phyloP scores from a whole-genome alignment of 78 protist genomes.

The Mantamonas sphyraenae region DNA sequence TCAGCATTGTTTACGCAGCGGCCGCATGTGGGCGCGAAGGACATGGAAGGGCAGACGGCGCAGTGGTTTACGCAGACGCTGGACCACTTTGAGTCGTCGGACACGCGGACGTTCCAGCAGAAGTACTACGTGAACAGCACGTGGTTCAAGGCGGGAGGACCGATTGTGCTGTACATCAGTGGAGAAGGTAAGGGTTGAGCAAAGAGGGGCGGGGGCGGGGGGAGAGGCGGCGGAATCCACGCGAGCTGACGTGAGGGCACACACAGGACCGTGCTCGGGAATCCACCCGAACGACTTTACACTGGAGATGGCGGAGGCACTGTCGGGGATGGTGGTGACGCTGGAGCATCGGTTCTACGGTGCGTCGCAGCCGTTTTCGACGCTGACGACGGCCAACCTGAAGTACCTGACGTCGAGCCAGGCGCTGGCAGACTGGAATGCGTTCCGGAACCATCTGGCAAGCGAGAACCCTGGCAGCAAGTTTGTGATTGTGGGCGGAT shows the following conservation, averaged over 20 bases:
- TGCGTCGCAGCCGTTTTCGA: constrained; percentile 43
- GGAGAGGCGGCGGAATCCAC: too few species aligned
- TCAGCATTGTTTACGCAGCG: too few species aligned
- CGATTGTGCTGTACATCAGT: too few species aligned
- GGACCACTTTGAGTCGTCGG: constrained; percentile 34
- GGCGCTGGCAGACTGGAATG: constrained; percentile 36
- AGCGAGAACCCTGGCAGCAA: background rate
- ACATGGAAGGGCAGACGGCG: background rate
- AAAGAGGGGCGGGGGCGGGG: too few species aligned
- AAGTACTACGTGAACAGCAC: constrained; percentile 29
- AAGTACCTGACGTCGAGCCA: constrained; percentile 51
- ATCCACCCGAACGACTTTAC: too few species aligned
- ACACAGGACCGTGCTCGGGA: too few species aligned
- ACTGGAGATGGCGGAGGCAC: too few species aligned
- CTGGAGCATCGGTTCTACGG: constrained; percentile 82
- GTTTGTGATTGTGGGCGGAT: constrained; percentile 29
- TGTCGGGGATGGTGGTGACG: constrained; percentile 56
- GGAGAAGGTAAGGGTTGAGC: too few species aligned
- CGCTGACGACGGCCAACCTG: constrained; percentile 46
- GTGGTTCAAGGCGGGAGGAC: constrained; percentile 16
- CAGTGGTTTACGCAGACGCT: constrained; percentile 11
- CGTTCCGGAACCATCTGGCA: constrained; percentile 2
- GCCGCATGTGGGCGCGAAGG: too few species aligned
- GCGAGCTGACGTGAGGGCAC: too few species aligned
- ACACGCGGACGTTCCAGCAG: constrained; percentile 19